These are phyloP conservation scores for Pleurotus pulmonarius DNA, from an alignment of 768 basidiomycete species.

Conservation along the genomic window DNA sequence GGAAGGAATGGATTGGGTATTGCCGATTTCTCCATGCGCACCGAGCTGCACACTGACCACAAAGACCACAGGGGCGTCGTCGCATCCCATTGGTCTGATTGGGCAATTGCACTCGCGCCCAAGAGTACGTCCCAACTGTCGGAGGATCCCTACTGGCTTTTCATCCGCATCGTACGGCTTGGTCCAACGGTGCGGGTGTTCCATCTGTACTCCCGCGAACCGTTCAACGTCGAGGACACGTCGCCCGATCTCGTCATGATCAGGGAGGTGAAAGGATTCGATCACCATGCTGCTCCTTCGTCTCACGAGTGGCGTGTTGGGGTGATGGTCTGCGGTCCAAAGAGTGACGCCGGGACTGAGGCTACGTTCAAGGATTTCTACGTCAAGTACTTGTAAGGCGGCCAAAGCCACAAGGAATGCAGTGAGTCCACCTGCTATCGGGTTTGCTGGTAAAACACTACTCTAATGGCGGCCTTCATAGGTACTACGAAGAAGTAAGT, in stretches of 20 bases:
- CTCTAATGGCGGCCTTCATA: no score
- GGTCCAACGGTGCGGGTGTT: slow-evolving; percentile 4
- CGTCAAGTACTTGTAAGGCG: slow-evolving; percentile 4
- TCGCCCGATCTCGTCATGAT: slow-evolving; percentile 1
- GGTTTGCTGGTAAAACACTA: no score
- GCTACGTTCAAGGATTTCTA: slow-evolving; percentile 8
- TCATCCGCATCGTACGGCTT: slow-evolving; percentile 6
- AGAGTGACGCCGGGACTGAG: slow-evolving; percentile 8
- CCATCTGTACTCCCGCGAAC: background rate
- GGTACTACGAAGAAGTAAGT: no score
- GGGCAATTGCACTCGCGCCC: slow-evolving; percentile 6
- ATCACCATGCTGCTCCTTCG: background rate
- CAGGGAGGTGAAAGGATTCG: slow-evolving; percentile 10
- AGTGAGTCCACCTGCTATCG: no score
- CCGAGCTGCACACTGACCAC: no score
- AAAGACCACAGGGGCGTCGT: slow-evolving; percentile 6
- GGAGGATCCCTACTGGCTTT: background rate
- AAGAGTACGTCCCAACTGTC: background rate
- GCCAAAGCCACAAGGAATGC: no score
- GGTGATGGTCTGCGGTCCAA: slow-evolving; percentile 12
- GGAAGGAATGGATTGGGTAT: slow-evolving; percentile 10
- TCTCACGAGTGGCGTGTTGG: slow-evolving; percentile 7
- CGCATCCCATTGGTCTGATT: slow-evolving; percentile 10
- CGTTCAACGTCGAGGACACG: background rate
- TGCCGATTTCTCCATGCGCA: no score